Base-by-base conservation (phyloP, 495 filamentous ascomycete species). In the Endocarpon pusillum region DNA sequence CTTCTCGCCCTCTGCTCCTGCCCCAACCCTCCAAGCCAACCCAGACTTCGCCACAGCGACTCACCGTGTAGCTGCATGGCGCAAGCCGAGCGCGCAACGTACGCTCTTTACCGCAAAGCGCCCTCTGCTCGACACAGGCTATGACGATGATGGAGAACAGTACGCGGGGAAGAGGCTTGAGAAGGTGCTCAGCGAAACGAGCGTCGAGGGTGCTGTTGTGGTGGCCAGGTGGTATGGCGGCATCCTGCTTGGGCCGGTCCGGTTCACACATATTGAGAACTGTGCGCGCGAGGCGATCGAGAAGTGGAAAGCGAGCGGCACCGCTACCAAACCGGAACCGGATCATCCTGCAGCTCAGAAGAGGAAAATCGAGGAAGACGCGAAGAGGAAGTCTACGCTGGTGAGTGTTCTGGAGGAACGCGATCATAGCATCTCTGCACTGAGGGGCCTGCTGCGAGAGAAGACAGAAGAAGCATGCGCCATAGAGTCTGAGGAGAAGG, bases 151-250 rank as follows among this genome's bases (percentile, higher is more conserved):
- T 35, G 61, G 61, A 7, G 61, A 66, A 42, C 46, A 47, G 23
- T 48, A 50, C 25, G 61, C 38, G 6, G 61, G 61, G 0, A 52
- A 49, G 35, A 39, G 42, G 17, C 38, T 63, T 15, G 38, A 48
- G 32, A 47, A 51, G 29, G 50, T 61, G 10, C 52, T 66, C 3
- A 37, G 45, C 3, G 42, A 48, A 3, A 37, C 44, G 36, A 33
- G 48, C 2, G 51, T 54, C 10, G 42, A 42, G 25, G 61, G 61
- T 11, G 39, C 47, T 4, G 48, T 61, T 9, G 53, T 62, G 1
- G 61, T 66, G 17, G 61, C 60, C 16, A 37, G 61, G 27, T 64
- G 61, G 61, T 64, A 55, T 40, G 59, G 61, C 3, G 61, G 61
- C 1, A 37, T 52, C 1, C 48, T 60, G 42, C 42, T 66, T 17